phyloP scores from a whole-genome alignment of 1,284 basidiomycete species.

The Leccinum fallax region DNA sequence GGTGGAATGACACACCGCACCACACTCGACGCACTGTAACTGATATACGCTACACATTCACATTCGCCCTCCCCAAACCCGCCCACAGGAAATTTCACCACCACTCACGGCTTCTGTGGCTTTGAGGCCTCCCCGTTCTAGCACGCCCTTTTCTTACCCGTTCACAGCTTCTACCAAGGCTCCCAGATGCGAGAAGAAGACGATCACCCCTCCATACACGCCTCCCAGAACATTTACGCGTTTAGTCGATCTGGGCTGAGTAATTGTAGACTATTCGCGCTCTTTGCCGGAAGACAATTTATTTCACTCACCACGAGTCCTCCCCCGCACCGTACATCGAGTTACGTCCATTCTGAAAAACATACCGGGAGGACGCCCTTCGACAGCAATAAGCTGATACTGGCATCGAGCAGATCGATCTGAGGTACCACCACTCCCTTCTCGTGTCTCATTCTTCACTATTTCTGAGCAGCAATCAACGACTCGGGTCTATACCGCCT shows the following conservation, averaged over 20 bases:
- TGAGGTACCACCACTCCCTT: slow-evolving; percentile 24
- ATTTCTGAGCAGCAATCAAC: slow-evolving; percentile 20
- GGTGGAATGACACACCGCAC: slow-evolving; percentile 33
- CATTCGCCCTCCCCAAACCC: slow-evolving; percentile 13
- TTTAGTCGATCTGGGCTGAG: slow-evolving; percentile 9
- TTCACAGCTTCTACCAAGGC: slow-evolving; percentile 36
- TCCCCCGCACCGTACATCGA: slow-evolving; percentile 19
- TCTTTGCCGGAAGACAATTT: slow-evolving; percentile 30
- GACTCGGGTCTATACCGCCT: slow-evolving; percentile 29
- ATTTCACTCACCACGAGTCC: slow-evolving; percentile 13
- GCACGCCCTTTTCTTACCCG: slow-evolving; percentile 24
- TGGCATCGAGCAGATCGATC: slow-evolving; percentile 34
- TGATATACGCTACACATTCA: slow-evolving; percentile 9
- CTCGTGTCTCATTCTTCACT: slow-evolving; percentile 7
- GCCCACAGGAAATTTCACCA: not conserved
- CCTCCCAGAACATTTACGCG: slow-evolving; percentile 21
- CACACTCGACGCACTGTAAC: not conserved
- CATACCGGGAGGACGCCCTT: no score
- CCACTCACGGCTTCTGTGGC: no score
- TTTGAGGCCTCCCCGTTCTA: slow-evolving; percentile 9
- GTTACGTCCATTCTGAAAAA: no score
- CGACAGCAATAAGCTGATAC: slow-evolving; percentile 18
- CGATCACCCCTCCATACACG: slow-evolving; percentile 20
- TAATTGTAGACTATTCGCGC: slow-evolving; percentile 14
- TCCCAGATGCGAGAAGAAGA: slow-evolving; percentile 31